Base-by-base conservation (phyloP, 2,329 filamentous ascomycete genomes). In the Amylocarpus encephaloides region DNA sequence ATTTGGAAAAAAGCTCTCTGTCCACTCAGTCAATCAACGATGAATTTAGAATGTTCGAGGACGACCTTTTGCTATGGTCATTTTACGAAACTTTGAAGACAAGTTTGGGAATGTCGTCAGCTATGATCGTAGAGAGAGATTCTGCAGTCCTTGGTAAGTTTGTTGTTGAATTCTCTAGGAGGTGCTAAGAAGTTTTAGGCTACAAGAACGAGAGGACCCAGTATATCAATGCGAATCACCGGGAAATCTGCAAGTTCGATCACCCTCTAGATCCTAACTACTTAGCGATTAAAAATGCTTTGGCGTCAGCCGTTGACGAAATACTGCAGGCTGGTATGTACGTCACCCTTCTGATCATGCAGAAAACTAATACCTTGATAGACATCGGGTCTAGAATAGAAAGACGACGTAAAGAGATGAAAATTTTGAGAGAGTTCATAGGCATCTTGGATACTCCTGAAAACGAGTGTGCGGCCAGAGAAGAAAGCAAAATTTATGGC, bases 31-130 rank as follows among this genome's bases (percentile, higher is more conserved):
- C 36, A 1, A 54, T 62, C 19, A 62, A 69, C 49, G 65, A 70
- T 26, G 55, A 62, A 3, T 70, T 70, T 57, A 62, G 62, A 3
- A 59, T 66, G 42, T 52, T 58, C 42, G 54, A 54, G 0, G 35
- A 56, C 2, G 61, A 63, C 19, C 40, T 71, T 0, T 44, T 64
- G 1, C 62, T 71, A 1, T 63, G 60, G 42, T 75, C 72, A 0
- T 76, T 76, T 54, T 75, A 73, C 54, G 74, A 76, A 53, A 74
- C 70, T 0, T 51, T 66, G 16, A 59, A 60, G 15, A 59, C 62
- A 6, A 56, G 54, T 13, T 50, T 64, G 10, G 64, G 60, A 30
- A 32, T 59, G 15, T 32, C 43, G 29, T 52, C 54, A 18, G 63
- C 54, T 35, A 55, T 66, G 35, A 56, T 67, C 43, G 52, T 67